These are phyloP conservation scores for Solanum sitiens DNA, from an alignment of 257 asterid genomes.

Conservation along the genomic window DNA sequence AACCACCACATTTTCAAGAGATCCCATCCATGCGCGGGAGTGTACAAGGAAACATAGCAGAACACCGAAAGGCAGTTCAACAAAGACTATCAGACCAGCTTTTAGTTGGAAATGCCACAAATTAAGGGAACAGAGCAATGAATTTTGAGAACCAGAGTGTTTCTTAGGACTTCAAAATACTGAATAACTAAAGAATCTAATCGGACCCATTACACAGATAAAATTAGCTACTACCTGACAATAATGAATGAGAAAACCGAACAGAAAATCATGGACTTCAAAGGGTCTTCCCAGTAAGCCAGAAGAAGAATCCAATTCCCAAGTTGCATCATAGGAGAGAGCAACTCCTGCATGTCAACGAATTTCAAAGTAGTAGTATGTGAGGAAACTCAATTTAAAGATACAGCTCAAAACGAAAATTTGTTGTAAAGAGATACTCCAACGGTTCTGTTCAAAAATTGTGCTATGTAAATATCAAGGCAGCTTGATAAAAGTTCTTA, in stretches of 20 bases:
- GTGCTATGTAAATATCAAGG: background rate
- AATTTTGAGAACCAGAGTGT: background rate
- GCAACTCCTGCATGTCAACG: slow-evolving; percentile 63
- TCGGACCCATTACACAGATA: background rate
- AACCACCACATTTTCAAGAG: background rate
- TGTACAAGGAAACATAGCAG: background rate
- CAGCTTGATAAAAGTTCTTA: background rate
- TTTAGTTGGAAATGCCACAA: background rate
- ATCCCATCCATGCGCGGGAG: background rate
- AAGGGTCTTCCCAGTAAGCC: slow-evolving; percentile 72
- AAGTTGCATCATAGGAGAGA: slow-evolving; percentile 57
- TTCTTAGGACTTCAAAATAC: background rate
- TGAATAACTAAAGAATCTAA: background rate
- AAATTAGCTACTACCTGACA: slow-evolving; percentile 27
- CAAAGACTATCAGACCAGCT: background rate
- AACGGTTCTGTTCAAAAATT: background rate
- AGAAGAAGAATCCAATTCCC: slow-evolving; percentile 57
- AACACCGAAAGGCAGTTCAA: background rate
- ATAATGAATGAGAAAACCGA: slow-evolving; percentile 43
- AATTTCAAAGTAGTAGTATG: background rate
- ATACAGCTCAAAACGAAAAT: background rate
- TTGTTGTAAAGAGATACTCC: background rate
- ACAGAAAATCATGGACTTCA: slow-evolving; percentile 54
- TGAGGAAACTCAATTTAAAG: background rate
- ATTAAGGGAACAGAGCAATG: background rate